Evolutionary conservation across 306 rosid species (phyloP).

Genomic region (Castanea crenata): DNA sequence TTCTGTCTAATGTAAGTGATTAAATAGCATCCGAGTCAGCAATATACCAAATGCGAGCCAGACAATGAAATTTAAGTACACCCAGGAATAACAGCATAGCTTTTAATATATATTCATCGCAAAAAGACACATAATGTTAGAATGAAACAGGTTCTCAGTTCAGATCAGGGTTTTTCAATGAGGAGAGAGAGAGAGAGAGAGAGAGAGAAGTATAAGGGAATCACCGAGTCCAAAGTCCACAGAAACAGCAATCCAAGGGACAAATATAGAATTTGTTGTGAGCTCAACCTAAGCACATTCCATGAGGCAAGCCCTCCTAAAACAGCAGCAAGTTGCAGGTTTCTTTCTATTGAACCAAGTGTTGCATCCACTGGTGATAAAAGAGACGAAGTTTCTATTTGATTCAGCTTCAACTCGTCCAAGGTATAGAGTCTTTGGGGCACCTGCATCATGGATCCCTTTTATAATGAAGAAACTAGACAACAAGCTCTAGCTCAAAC

Average conservation of each 20-base stretch:
- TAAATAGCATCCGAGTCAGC: not conserved
- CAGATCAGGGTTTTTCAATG: not conserved
- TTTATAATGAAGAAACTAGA: not conserved
- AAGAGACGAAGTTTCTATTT: constrained; percentile 73
- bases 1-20: not conserved
- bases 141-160: not conserved
- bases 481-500: no score
- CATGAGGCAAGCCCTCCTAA: constrained; percentile 64
- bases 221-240: constrained; percentile 77
- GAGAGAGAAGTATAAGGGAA: not conserved
- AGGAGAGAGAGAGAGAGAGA: not conserved
- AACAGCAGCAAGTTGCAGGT: constrained; percentile 64
- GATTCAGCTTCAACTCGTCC: constrained; percentile 90
- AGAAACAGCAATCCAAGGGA: constrained; percentile 68
- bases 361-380: constrained; percentile 78
- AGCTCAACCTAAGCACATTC: constrained; percentile 54
- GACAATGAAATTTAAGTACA: not conserved
- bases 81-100: not conserved
- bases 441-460: constrained; percentile 41
- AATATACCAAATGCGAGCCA: not conserved
- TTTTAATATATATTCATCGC: not conserved
- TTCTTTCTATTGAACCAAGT: constrained; percentile 82
- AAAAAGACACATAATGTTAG: not conserved
- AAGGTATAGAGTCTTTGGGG: constrained; percentile 93
- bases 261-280: constrained; percentile 56